Evolutionary conservation across 345 rosid genomes (phyloP).

Genomic region (Brassica rapa): DNA sequence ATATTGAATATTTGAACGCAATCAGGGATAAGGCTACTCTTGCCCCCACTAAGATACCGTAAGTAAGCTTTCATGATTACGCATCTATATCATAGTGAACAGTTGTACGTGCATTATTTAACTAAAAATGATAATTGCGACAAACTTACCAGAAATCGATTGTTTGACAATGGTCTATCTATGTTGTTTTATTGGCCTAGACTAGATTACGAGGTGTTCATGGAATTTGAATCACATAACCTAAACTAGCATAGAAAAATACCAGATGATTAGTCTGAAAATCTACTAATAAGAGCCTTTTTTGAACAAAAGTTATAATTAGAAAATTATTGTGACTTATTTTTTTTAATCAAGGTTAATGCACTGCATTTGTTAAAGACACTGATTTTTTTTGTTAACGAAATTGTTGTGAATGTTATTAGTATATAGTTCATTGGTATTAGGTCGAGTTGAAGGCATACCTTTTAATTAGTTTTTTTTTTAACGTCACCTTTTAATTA

Average conservation of each 20-base stretch:
- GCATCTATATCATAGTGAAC: slow-evolving; percentile 30
- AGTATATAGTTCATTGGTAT: not conserved
- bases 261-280: not conserved
- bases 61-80: slow-evolving; percentile 32
- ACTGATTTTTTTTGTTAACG: not conserved
- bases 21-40: slow-evolving; percentile 16
- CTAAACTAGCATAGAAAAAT: not conserved
- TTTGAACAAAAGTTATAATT: not conserved
- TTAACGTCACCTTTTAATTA: not conserved
- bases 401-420: not conserved
- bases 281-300: not conserved
- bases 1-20: not conserved
- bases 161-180: not conserved
- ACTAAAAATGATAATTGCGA: not conserved
- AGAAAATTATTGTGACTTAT: not conserved
- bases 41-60: slow-evolving; percentile 24
- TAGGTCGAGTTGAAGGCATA: not conserved
- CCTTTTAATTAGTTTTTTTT: not conserved
- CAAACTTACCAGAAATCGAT: not conserved
- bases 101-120: not conserved
- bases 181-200: not conserved
- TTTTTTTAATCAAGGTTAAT: not conserved
- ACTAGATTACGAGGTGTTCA: not conserved
- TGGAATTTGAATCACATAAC: not conserved
- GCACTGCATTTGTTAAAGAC: not conserved